Percentiles rank a stretch among this genome's conserved stretches.
phyloP scores from a whole-genome alignment of 345 rosid genomes.

The Erodium maritimum region DNA sequence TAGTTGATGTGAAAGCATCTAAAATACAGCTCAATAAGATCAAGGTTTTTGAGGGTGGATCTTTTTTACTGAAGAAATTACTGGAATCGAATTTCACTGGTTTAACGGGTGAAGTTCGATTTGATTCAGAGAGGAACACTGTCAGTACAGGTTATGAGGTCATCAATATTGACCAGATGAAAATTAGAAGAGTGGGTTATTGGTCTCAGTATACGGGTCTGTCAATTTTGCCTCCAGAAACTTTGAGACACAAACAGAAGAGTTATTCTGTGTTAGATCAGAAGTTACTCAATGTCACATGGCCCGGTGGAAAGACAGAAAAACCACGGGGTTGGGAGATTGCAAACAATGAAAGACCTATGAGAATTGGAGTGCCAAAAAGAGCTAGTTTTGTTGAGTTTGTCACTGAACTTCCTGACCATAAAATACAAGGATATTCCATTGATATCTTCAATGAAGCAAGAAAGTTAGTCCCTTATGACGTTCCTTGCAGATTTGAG shows the following conservation, averaged over 20 bases:
- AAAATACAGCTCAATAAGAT: conserved; percentile 34
- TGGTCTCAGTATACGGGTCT: conserved; percentile 51
- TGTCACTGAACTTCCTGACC: conserved; percentile 39
- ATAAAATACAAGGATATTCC: conserved; percentile 51
- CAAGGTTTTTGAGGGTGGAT: conserved; percentile 52
- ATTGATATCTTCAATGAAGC: conserved; percentile 72
- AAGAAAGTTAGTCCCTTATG: conserved; percentile 49
- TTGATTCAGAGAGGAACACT: conserved; percentile 39
- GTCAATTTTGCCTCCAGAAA: conserved; percentile 41
- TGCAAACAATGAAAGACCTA: conserved; percentile 44
- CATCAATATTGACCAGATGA: conserved; percentile 40
- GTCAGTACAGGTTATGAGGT: conserved; percentile 53
- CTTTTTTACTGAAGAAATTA: conserved; percentile 28
- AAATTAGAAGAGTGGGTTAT: conserved; percentile 45
- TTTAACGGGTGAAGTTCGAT: conserved; percentile 51
- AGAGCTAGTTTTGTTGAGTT: conserved; percentile 70
- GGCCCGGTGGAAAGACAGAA: conserved; percentile 69
- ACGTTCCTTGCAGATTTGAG: conserved; percentile 50
- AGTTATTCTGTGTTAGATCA: conserved; percentile 22
- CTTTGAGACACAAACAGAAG: conserved; percentile 14
- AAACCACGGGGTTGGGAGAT: conserved; percentile 83
- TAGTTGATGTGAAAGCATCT: conserved; percentile 18
- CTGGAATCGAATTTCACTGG: conserved; percentile 64
- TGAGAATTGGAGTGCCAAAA: conserved; percentile 66
- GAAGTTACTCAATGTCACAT: conserved; percentile 43